Evolutionary conservation across 2,329 filamentous ascomycete genomes (phyloP), one percentile per base, ranked within the genome.

Genomic region (Penicillium glabrum): DNA sequence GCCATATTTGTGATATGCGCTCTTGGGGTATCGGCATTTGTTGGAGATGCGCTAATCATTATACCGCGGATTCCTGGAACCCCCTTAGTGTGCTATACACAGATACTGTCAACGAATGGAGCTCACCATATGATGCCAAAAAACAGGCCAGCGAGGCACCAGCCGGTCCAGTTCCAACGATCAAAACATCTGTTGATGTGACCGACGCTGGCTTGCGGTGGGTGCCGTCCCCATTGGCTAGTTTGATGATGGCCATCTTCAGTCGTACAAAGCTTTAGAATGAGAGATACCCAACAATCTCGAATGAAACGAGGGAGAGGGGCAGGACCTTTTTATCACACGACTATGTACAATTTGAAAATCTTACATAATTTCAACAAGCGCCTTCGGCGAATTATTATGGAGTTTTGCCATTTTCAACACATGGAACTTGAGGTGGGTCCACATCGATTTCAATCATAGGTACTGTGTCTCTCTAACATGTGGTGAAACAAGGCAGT

Each of bases 1-100:
- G 82, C 83, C 69, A 81, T 82, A 65, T 86, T 87, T 44, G 81
- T 85, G 54, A 86, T 83, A 65, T 87, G 84, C 0, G 84, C 84
- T 26, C 85, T 74, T 1, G 85, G 85, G 1, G 83, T 85, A 55
- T 82, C 73, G 1, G 84, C 82, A 1, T 80, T 84, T 3, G 79
- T 77, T 0, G 81, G 69, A 0, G 79, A 77, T 2, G 76, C 66
- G 7, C 78, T 77, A 50, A 87, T 75, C 60, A 86, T 78, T 45
- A 86, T 76, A 1, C 85, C 85, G 29, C 71, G 80, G 4, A 82
- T 67, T 2, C 76, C 80, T 81, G 46, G 19, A 49, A 0, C 29
- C 26, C 4, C 8, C 11, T 46, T 24, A 51, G 41, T 19, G 29
- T 9, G 11, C 19, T 14, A 4, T 29, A n/a, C 16, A 39, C 16